Conservation (phyloP, 2,329 filamentous ascomycete species). For the Ophiostoma novo-ulmi region DNA sequence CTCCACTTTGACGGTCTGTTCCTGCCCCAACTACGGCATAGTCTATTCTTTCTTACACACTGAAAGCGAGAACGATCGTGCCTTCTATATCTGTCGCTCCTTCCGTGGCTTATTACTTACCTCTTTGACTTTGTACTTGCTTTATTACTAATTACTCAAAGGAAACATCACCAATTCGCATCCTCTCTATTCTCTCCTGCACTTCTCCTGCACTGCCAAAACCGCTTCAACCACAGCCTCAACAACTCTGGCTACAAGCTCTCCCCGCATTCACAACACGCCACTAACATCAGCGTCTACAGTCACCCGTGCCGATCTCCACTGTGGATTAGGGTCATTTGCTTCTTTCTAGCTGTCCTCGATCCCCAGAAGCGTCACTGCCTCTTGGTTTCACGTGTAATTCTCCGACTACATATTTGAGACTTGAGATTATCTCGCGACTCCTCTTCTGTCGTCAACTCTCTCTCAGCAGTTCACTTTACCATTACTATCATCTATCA, state of each 20-base stretch:
- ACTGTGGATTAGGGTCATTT: constrained; percentile 6
- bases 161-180: background rate
- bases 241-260: background rate
- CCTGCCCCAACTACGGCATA: background rate
- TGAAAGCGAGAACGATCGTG: constrained; percentile 8
- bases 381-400: constrained; percentile 1
- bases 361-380: background rate
- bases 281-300: background rate
- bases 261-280: background rate
- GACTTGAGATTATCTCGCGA: background rate
- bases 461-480: background rate
- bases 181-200: background rate
- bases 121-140: background rate
- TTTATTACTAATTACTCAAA: background rate
- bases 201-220: background rate
- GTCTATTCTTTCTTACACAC: background rate
- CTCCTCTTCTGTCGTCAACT: background rate
- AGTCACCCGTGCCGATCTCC: constrained; percentile 1
- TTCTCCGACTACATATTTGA: background rate
- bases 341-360: background rate
- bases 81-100: constrained; percentile 7
- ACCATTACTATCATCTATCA: background rate
- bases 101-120: background rate
- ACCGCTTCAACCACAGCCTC: background rate
- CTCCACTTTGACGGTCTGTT: background rate